Evolutionary conservation across 768 basidiomycete genomes (phyloP).

Genomic region (Udeniomyces megalosporus): DNA sequence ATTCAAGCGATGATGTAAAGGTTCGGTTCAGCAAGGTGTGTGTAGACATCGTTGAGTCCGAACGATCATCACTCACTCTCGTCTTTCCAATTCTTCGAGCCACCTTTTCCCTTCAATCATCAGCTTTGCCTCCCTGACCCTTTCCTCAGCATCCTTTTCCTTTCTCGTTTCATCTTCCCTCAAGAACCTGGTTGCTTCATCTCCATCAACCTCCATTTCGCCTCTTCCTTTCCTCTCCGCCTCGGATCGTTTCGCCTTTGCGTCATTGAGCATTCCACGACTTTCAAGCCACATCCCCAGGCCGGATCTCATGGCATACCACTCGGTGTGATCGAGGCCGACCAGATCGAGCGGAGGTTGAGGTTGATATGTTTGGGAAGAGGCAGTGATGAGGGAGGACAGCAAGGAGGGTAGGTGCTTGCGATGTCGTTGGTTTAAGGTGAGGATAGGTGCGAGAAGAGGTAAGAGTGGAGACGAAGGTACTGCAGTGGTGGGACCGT

Average conservation of each 20-base stretch:
- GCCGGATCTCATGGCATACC: not conserved
- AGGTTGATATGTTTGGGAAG: not conserved
- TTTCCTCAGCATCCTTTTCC: not conserved
- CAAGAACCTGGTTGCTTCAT: no score
- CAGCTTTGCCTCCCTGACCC: not conserved
- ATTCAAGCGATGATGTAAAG: not conserved
- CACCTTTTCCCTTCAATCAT: not conserved
- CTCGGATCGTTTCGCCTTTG: not conserved
- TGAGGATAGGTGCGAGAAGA: not conserved
- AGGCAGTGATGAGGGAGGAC: not conserved
- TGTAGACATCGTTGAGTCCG: no score
- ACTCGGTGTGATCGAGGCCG: not conserved
- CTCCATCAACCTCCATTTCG: not conserved
- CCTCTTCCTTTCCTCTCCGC: not conserved
- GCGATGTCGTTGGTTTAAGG: not conserved
- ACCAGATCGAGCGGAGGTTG: not conserved
- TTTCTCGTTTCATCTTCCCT: no score
- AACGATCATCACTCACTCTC: constrained; percentile 6
- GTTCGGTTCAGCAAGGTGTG: no score
- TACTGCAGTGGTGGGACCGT: not conserved
- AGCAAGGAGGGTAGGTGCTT: constrained; percentile 1
- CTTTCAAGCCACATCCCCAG: not conserved
- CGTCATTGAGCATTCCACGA: not conserved
- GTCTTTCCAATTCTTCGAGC: constrained; percentile 10
- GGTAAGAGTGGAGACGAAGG: not conserved